Percentiles rank a stretch among this genome's conserved stretches.
phyloP scores from a whole-genome alignment of 441 rosid species.

The Brassica balearica region DNA sequence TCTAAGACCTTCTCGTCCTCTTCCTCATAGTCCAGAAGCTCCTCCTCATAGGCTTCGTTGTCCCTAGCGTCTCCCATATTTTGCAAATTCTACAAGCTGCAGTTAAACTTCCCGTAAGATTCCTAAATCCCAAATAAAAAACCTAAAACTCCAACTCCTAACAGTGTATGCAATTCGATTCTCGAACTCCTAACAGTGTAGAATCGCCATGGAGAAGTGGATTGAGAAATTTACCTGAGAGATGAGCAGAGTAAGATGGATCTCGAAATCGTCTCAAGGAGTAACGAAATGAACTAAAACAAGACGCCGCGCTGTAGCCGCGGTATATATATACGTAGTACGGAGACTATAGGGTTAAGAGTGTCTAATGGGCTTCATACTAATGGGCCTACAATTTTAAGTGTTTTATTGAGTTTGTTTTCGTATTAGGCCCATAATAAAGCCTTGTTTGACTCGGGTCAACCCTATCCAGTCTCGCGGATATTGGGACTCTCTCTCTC shows the following conservation, averaged over 20 bases:
- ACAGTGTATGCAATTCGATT: background rate
- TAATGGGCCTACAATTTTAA: background rate
- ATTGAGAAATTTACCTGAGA: no score
- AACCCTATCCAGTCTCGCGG: background rate
- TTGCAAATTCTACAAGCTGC: conserved; percentile 7
- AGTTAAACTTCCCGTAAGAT: background rate
- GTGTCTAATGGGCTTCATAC: background rate
- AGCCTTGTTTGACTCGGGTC: background rate
- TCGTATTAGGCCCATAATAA: background rate
- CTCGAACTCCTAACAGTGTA: background rate
- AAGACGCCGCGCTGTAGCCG: background rate
- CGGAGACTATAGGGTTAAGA: background rate
- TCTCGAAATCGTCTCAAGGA: no score
- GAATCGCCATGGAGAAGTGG: background rate
- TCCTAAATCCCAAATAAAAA: background rate
- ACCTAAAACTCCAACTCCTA: background rate
- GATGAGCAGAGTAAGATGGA: no score
- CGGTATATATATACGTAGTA: background rate
- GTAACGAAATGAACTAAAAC: background rate
- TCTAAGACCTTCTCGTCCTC: conserved; percentile 93
- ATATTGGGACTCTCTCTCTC: background rate
- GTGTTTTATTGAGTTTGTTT: background rate
- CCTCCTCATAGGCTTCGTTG: conserved; percentile 97
- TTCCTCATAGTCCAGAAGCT: conserved; percentile 97
- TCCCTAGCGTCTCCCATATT: conserved; percentile 88